A percentile compares a stretch with the other conserved stretches of the same genome.
Conservation (phyloP, 2,329 filamentous ascomycete species). For the Sclerotinia sclerotiorum region DNA sequence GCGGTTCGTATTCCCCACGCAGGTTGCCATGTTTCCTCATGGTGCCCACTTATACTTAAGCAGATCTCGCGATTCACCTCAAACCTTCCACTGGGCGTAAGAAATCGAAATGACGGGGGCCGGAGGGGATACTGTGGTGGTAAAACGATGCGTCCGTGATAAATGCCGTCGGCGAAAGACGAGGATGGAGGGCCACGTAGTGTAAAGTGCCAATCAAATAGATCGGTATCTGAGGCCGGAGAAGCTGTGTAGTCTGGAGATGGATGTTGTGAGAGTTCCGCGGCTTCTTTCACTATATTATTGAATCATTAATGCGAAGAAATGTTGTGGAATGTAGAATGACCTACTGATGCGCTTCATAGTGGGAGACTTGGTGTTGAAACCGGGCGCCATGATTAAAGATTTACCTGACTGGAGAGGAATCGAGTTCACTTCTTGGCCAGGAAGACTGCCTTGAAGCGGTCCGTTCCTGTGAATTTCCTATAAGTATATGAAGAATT, state of each 20-base stretch:
- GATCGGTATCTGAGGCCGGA: conserved; percentile 76
- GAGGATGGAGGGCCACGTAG: conserved; percentile 85
- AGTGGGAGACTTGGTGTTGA: conserved; percentile 78
- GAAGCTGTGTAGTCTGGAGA: conserved; percentile 83
- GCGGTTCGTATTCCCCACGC: conserved; percentile 96
- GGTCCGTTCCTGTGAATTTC: no score
- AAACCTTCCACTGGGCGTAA: conserved; percentile 88
- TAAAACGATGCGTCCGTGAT: conserved; percentile 92
- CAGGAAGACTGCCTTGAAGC: not conserved
- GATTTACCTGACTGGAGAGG: not conserved
- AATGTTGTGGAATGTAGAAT: conserved; percentile 6
- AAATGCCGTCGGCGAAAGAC: conserved; percentile 62
- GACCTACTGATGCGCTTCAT: conserved; percentile 76
- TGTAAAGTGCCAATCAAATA: conserved; percentile 99
- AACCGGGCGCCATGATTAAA: conserved; percentile 33
- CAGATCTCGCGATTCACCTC: conserved; percentile 97
- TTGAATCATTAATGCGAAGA: conserved; percentile 18
- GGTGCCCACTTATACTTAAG: conserved; percentile 87
- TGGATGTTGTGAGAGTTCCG: conserved; percentile 76
- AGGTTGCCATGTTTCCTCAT: conserved; percentile 98
- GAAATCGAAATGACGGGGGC: conserved; percentile 92
- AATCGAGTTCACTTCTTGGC: not conserved
- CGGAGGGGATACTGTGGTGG: conserved; percentile 87
- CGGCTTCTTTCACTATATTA: conserved; percentile 76
- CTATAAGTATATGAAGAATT: not conserved